phyloP scores from a whole-genome alignment of 2,329 filamentous ascomycete genomes.

The Alternaria gaisen region DNA sequence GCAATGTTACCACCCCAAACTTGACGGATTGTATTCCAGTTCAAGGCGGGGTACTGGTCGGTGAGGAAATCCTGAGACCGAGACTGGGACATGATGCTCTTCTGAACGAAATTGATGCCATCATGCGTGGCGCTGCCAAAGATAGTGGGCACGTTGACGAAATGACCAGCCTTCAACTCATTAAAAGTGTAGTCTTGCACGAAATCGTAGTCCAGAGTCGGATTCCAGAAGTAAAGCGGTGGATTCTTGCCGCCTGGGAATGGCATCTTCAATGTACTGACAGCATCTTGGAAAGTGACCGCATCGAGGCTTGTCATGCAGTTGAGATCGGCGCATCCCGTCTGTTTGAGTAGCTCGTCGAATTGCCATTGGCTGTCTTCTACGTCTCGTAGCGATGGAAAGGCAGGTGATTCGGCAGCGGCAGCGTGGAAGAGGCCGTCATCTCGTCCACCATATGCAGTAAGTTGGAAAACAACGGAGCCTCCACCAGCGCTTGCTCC shows the following conservation, averaged over 20 bases:
- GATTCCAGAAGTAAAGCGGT: conserved; percentile 55
- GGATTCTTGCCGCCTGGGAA: conserved; percentile 49
- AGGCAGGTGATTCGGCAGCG: conserved; percentile 47
- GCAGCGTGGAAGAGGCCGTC: conserved; percentile 50
- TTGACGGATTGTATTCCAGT: conserved; percentile 38
- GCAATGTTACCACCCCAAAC: conserved; percentile 42
- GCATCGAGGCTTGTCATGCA: conserved; percentile 52
- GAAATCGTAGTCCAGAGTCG: conserved; percentile 55
- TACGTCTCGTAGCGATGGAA: conserved; percentile 52
- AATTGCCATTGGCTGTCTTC: conserved; percentile 55
- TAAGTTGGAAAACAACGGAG: conserved; percentile 50
- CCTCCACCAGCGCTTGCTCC: conserved; percentile 54
- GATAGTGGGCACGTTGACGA: conserved; percentile 54
- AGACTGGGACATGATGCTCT: conserved; percentile 45
- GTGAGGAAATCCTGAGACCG: conserved; percentile 48
- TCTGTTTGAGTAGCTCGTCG: conserved; percentile 45
- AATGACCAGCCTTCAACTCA: conserved; percentile 48
- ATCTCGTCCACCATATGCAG: conserved; percentile 48
- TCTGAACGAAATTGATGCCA: conserved; percentile 52
- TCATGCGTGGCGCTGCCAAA: conserved; percentile 59
- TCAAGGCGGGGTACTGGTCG: conserved; percentile 51
- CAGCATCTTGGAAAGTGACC: conserved; percentile 50
- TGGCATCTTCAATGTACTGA: conserved; percentile 44
- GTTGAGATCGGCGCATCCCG: conserved; percentile 49
- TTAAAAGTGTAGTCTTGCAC: conserved; percentile 52